Conservation (phyloP, 345 rosid species). For the Tarenaya hassleriana region DNA sequence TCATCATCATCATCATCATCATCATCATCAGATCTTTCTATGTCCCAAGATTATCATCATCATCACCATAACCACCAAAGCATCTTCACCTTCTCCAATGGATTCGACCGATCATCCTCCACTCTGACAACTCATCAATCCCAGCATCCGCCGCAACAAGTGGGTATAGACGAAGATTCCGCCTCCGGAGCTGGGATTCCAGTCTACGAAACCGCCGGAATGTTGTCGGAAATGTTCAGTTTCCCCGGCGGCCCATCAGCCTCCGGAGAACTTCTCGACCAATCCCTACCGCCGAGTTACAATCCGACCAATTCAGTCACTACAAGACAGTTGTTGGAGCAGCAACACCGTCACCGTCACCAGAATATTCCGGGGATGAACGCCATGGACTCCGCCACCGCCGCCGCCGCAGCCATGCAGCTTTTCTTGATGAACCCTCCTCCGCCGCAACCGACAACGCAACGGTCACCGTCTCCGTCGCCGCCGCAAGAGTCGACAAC, state of each 20-base stretch:
- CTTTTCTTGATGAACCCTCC: slow-evolving; percentile 86
- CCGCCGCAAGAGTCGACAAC: slow-evolving; percentile 27
- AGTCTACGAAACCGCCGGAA: slow-evolving; percentile 70
- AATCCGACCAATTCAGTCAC: slow-evolving; percentile 11
- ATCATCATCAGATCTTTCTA: slow-evolving; percentile 35
- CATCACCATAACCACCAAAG: slow-evolving; percentile 49
- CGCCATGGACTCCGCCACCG: slow-evolving; percentile 68
- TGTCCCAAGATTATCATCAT: slow-evolving; percentile 79
- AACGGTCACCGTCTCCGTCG: slow-evolving; percentile 62
- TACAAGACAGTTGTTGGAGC: slow-evolving; percentile 38
- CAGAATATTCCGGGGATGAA: slow-evolving; percentile 62
- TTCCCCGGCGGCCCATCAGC: slow-evolving; percentile 43
- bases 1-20: no score
- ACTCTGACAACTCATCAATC: slow-evolving; percentile 37
- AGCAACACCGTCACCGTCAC: slow-evolving; percentile 38
- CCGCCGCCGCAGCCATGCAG: slow-evolving; percentile 86
- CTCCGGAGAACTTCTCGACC: slow-evolving; percentile 31
- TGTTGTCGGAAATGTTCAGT: slow-evolving; percentile 95
- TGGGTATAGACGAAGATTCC: slow-evolving; percentile 63
- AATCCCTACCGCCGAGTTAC: slow-evolving; percentile 28
- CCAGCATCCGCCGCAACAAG: slow-evolving; percentile 56
- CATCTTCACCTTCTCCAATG: slow-evolving; percentile 69
- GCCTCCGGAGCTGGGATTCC: slow-evolving; percentile 39
- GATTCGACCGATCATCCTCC: slow-evolving; percentile 46
- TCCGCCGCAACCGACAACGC: slow-evolving; percentile 70